Percentiles rank a stretch among this genome's conserved stretches.
phyloP scores from a whole-genome alignment of 179 eudicot genomes.

The Vitellaria paradoxa region DNA sequence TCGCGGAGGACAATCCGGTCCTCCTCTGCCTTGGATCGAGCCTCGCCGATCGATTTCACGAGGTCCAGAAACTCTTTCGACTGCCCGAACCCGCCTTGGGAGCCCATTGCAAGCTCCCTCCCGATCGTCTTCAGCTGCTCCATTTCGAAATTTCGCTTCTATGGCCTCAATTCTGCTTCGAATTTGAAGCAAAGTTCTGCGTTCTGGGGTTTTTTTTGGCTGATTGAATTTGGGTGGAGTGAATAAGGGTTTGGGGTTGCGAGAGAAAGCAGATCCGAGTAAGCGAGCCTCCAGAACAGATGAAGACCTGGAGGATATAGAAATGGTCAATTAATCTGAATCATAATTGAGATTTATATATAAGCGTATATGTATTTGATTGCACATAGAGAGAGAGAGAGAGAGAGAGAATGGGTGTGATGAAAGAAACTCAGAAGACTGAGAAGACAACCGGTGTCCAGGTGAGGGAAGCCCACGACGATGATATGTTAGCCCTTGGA shows the following conservation, averaged over 20 bases:
- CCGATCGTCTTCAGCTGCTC: conserved; percentile 93
- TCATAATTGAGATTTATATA: neutral
- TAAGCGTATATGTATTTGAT: neutral
- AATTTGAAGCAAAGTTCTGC: neutral
- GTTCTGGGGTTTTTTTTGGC: neutral
- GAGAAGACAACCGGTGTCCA: neutral
- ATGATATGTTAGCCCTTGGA: neutral
- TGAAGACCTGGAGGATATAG: conserved; percentile 3
- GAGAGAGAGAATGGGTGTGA: neutral
- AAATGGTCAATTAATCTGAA: neutral
- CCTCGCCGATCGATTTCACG: conserved; percentile 88
- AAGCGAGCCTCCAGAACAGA: neutral
- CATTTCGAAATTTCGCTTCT: conserved; percentile 24
- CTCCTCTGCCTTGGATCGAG: conserved; percentile 91
- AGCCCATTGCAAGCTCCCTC: conserved; percentile 95
- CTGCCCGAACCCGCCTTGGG: conserved; percentile 84
- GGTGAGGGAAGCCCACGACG: neutral
- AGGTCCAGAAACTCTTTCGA: conserved; percentile 94
- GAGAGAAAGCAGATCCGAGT: neutral
- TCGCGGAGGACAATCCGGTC: conserved; percentile 80
- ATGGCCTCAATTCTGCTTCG: neutral
- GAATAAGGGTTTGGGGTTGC: neutral
- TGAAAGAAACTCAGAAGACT: neutral
- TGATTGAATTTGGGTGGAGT: neutral
- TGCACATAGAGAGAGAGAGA: neutral